Conservation (phyloP, 2,329 filamentous ascomycete genomes). For the Diplodia intermedia region DNA sequence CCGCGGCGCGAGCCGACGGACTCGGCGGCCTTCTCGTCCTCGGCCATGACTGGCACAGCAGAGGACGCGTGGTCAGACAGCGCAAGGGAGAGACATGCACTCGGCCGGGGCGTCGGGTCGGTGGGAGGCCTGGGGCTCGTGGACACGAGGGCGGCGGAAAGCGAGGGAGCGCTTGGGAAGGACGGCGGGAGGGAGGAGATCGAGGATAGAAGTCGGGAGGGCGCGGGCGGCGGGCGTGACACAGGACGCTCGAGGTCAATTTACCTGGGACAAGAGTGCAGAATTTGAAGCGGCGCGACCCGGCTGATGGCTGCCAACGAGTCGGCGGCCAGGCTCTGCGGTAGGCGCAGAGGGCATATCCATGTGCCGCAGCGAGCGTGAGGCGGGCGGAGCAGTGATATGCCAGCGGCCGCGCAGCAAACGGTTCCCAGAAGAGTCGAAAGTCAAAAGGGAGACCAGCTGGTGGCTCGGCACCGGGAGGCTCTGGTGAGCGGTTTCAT, state of each 20-base stretch:
- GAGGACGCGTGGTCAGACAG: constrained; percentile 27
- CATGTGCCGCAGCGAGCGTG: constrained; percentile 7
- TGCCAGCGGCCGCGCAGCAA: background rate
- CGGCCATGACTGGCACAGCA: constrained; percentile 38
- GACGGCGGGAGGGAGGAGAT: background rate
- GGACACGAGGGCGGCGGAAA: constrained; percentile 15
- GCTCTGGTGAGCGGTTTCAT: constrained; percentile 24
- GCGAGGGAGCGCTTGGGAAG: constrained; percentile 14
- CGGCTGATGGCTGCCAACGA: constrained; percentile 23
- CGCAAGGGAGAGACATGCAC: constrained; percentile 17
- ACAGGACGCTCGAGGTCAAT: constrained; percentile 29
- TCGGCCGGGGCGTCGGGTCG: constrained; percentile 2
- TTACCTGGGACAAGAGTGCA: constrained; percentile 30
- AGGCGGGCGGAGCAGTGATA: constrained; percentile 2
- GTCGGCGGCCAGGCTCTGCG: constrained; percentile 18
- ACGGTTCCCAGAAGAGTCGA: constrained; percentile 13
- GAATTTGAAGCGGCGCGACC: constrained; percentile 29
- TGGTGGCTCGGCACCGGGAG: constrained; percentile 12
- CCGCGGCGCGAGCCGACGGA: constrained; percentile 36
- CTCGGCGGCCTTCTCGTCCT: constrained; percentile 37
- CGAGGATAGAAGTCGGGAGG: constrained; percentile 17
- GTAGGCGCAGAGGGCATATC: constrained; percentile 20
- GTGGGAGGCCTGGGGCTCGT: constrained; percentile 25
- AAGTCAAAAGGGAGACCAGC: constrained; percentile 25
- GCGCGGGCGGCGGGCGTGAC: constrained; percentile 18